Evolutionary conservation across 495 filamentous ascomycete species (phyloP).

Genomic region (Penicillium pulvis): DNA sequence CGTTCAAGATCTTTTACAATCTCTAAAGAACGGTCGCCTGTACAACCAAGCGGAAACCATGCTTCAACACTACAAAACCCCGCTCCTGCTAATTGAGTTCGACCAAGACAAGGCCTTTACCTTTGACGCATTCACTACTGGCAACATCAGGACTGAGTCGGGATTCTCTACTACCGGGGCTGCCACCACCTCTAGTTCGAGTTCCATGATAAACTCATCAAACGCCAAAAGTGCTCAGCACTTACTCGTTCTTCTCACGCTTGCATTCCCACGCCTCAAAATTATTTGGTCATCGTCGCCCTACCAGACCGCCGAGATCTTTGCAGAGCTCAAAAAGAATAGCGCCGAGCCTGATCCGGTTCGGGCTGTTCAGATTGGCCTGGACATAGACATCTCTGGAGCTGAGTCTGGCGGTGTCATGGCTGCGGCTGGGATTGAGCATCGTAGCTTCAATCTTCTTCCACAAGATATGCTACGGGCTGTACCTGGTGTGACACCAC

Average conservation of each 20-base stretch:
- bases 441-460: conserved; percentile 61
- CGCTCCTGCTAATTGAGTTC: conserved; percentile 95
- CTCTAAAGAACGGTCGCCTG: conserved; percentile 86
- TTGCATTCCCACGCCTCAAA: conserved; percentile 85
- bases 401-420: conserved; percentile 58
- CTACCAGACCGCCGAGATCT: conserved; percentile 97
- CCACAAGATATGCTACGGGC: conserved; percentile 85
- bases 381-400: conserved; percentile 60
- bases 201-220: conserved; percentile 44
- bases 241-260: conserved; percentile 87
- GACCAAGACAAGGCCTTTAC: conserved; percentile 97
- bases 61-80: conserved; percentile 86
- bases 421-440: conserved; percentile 55
- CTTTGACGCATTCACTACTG: conserved; percentile 79
- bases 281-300: conserved; percentile 93
- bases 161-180: conserved; percentile 67
- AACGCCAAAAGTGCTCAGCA: conserved; percentile 77
- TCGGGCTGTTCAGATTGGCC: conserved; percentile 76
- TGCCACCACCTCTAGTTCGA: conserved; percentile 52
- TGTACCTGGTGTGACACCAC: conserved; percentile 83
- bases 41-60: conserved; percentile 93
- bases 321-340: conserved; percentile 86
- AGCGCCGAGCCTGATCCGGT: conserved; percentile 89
- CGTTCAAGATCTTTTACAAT: conserved; percentile 84
- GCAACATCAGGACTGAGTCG: conserved; percentile 53